Conservation (phyloP, 768 basidiomycete genomes). For the Podaxis mareebaensis region DNA sequence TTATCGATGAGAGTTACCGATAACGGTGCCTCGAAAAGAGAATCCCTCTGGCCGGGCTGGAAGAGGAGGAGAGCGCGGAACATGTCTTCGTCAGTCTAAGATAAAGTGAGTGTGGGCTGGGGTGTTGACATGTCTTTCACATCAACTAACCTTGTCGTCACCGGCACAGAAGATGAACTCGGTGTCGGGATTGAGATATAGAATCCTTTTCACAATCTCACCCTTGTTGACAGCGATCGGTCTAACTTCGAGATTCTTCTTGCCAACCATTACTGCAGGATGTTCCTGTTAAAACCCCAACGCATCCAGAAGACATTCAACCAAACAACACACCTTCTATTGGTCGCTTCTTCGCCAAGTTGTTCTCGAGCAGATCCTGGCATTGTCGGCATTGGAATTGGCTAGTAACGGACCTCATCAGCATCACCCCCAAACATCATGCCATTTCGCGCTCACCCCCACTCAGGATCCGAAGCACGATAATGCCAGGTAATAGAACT, state of each 20-base stretch:
- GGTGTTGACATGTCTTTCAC: background rate
- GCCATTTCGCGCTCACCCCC: conserved; percentile 64
- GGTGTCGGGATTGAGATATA: conserved; percentile 91
- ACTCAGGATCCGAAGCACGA: conserved; percentile 89
- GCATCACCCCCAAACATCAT: conserved; percentile 1
- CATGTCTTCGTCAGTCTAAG: conserved; percentile 97
- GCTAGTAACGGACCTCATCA: conserved; percentile 34
- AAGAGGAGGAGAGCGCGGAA: conserved; percentile 85
- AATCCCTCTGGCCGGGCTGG: conserved; percentile 41
- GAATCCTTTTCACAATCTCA: conserved; percentile 93
- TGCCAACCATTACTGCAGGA: conserved; percentile 81
- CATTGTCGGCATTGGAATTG: conserved; percentile 96
- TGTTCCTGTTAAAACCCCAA: background rate
- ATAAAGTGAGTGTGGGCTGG: background rate
- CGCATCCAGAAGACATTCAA: background rate
- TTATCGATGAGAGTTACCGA: conserved; percentile 54
- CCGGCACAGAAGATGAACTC: conserved; percentile 98
- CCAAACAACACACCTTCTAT: conserved; percentile 70
- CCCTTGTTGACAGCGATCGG: conserved; percentile 97
- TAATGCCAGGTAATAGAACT: conserved; percentile 99
- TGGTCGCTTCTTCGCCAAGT: conserved; percentile 87
- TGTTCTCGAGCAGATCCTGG: conserved; percentile 94
- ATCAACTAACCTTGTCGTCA: conserved; percentile 80
- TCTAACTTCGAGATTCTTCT: conserved; percentile 98
- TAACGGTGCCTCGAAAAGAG: conserved; percentile 60